A percentile compares a stretch with the other conserved stretches of the same genome.
Conservation (phyloP, 78 protist species). For the Emiliania huxleyi region DNA sequence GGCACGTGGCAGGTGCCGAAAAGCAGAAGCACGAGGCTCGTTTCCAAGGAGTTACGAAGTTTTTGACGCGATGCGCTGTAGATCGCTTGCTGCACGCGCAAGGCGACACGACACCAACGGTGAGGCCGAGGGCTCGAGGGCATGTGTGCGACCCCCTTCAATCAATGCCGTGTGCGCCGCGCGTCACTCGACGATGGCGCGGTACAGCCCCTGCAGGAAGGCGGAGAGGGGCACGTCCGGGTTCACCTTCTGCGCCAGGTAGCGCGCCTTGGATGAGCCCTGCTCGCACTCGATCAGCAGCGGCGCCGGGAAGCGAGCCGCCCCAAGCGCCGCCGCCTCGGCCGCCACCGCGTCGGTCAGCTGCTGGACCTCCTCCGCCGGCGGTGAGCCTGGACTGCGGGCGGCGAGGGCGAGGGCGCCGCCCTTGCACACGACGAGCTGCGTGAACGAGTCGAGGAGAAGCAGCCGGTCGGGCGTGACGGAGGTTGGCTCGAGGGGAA, state of each 20-base stretch:
- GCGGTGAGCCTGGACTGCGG: background rate
- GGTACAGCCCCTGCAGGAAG: background rate
- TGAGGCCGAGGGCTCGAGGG: too few relatives aligned
- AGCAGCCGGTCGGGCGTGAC: background rate
- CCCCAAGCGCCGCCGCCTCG: background rate
- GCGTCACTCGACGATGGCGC: background rate
- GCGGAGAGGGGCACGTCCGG: background rate
- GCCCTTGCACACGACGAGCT: background rate
- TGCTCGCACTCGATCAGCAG: background rate
- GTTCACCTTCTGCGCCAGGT: background rate
- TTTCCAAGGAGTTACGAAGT: too few relatives aligned
- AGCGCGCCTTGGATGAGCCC: background rate
- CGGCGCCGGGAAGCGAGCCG: conserved; percentile 12
- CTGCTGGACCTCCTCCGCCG: background rate
- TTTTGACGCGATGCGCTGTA: too few relatives aligned
- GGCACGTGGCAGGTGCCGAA: too few relatives aligned
- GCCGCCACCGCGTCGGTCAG: background rate
- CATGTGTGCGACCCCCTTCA: too few relatives aligned
- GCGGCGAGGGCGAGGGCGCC: background rate
- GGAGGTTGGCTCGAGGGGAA: background rate
- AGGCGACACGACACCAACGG: too few relatives aligned
- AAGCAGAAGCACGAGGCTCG: too few relatives aligned
- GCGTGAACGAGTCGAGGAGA: background rate
- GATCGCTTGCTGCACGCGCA: too few relatives aligned
- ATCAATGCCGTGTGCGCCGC: too few relatives aligned